phyloP scores from a whole-genome alignment of 306 rosid species.

The Ceratonia siliqua region DNA sequence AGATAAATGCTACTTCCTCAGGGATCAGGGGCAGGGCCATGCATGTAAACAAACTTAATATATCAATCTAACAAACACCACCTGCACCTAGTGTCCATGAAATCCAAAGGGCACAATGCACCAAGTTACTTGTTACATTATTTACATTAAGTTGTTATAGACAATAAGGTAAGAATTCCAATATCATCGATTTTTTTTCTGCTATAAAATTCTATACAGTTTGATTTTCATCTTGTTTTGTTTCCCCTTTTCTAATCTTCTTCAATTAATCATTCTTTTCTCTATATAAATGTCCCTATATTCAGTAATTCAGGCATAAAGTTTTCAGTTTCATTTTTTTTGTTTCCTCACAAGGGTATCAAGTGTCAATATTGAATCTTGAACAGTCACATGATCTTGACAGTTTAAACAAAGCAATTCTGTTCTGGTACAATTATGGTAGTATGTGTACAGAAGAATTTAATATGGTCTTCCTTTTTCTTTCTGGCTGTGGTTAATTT shows the following conservation, averaged over 20 bases:
- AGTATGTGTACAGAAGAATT: slow-evolving; percentile 3
- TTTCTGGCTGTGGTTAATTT: slow-evolving; percentile 1
- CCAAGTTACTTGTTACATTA: slow-evolving; percentile 2
- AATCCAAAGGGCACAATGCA: slow-evolving; percentile 6
- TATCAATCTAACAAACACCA: slow-evolving; percentile 6
- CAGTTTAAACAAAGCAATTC: slow-evolving; percentile 2
- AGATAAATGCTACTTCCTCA: slow-evolving; percentile 7
- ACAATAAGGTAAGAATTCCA: background rate
- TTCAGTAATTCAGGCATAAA: slow-evolving; percentile 9
- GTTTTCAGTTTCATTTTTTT: slow-evolving; percentile 20
- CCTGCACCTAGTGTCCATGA: slow-evolving; percentile 1
- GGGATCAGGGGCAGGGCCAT: background rate
- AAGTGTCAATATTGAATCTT: slow-evolving; percentile 4
- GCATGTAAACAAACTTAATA: background rate
- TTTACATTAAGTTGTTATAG: background rate
- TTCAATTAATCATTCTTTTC: slow-evolving; percentile 13
- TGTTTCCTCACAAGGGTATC: background rate
- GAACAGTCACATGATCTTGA: slow-evolving; percentile 5
- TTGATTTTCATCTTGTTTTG: background rate
- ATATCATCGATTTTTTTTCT: slow-evolving; percentile 9
- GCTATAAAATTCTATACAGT: background rate
- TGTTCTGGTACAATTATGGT: background rate
- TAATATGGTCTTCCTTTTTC: background rate
- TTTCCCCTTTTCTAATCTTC: slow-evolving; percentile 13
- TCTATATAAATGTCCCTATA: slow-evolving; percentile 8